phyloP scores from a whole-genome alignment of 2,329 filamentous ascomycete species.

The Blumeriella jaapii region DNA sequence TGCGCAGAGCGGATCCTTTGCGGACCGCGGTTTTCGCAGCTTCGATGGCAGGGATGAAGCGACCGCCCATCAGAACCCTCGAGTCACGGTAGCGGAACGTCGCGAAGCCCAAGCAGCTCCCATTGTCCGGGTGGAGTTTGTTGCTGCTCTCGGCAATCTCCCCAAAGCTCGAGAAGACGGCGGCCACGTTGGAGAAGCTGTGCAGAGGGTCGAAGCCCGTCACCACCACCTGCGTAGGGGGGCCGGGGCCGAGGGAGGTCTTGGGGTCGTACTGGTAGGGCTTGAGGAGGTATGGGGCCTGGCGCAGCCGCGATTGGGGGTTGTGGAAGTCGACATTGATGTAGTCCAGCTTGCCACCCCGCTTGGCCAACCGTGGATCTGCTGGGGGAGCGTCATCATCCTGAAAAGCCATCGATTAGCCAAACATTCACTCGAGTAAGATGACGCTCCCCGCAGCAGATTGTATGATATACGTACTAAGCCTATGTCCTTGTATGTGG shows the following conservation, averaged over 20 bases:
- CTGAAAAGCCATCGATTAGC: slow-evolving; percentile 50
- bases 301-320: slow-evolving; percentile 58
- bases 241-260: slow-evolving; percentile 78
- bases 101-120: slow-evolving; percentile 87
- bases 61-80: slow-evolving; percentile 29
- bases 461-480: slow-evolving; percentile 46
- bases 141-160: slow-evolving; percentile 87
- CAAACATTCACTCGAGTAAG: slow-evolving; percentile 38
- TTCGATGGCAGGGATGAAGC: slow-evolving; percentile 56
- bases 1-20: slow-evolving; percentile 64
- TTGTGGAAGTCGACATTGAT: slow-evolving; percentile 59
- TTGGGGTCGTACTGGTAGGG: slow-evolving; percentile 72
- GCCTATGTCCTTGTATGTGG: slow-evolving; percentile 52
- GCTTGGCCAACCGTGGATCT: slow-evolving; percentile 69
- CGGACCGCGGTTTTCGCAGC: slow-evolving; percentile 73
- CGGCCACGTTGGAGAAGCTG: slow-evolving; percentile 63
- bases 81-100: slow-evolving; percentile 80
- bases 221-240: slow-evolving; percentile 82
- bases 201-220: slow-evolving; percentile 93
- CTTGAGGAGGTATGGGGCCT: slow-evolving; percentile 66
- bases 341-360: slow-evolving; percentile 50
- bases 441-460: slow-evolving; percentile 46
- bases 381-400: slow-evolving; percentile 67
- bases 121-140: slow-evolving; percentile 88
- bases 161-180: slow-evolving; percentile 69